These are phyloP conservation scores for Aphanomyces euteiches DNA, from an alignment of 352 stramenopile genomes.

Conservation along the genomic window DNA sequence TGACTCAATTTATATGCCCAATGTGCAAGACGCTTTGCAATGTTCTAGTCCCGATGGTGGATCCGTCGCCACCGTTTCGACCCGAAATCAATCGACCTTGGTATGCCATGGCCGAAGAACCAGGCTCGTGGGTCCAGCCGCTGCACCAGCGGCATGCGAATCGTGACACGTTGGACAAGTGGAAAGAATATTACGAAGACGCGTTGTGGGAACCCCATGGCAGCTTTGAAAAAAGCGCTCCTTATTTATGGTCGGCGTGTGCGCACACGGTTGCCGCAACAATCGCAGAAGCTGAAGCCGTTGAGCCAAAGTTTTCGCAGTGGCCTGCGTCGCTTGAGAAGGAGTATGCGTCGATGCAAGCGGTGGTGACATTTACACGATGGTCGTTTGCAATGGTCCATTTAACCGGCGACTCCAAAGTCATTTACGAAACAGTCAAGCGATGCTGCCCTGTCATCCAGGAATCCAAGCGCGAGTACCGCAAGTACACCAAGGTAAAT, in stretches of 20 bases:
- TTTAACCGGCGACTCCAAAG: conserved; percentile 78
- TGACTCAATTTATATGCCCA: conserved; percentile 90
- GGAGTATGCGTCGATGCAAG: conserved; percentile 67
- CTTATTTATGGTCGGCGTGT: conserved; percentile 80
- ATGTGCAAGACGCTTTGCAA: conserved; percentile 92
- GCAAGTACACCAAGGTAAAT: conserved; percentile 83
- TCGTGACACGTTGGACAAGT: conserved; percentile 52
- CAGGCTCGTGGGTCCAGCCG: conserved; percentile 13
- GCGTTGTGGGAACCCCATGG: conserved; percentile 83
- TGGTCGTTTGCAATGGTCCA: conserved; percentile 86
- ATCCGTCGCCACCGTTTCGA: not conserved
- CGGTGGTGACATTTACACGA: conserved; percentile 79
- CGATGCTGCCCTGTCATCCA: conserved; percentile 79
- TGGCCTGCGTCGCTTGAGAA: conserved; percentile 75
- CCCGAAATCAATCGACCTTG: conserved; percentile 1
- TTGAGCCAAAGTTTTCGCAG: conserved; percentile 44
- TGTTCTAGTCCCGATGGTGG: conserved; percentile 77
- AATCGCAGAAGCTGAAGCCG: conserved; percentile 59
- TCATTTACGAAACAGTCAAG: conserved; percentile 85
- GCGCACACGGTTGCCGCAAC: conserved; percentile 79
- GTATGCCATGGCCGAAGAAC: not conserved
- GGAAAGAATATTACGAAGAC: conserved; percentile 85
- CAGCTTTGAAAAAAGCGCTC: conserved; percentile 79
- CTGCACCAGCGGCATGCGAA: conserved; percentile 47
- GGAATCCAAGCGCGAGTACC: conserved; percentile 81